Percentiles rank a stretch among this genome's conserved stretches.
These are phyloP conservation scores for Puccinia polysora DNA, from an alignment of 1,284 basidiomycete species.

Conservation along the genomic window DNA sequence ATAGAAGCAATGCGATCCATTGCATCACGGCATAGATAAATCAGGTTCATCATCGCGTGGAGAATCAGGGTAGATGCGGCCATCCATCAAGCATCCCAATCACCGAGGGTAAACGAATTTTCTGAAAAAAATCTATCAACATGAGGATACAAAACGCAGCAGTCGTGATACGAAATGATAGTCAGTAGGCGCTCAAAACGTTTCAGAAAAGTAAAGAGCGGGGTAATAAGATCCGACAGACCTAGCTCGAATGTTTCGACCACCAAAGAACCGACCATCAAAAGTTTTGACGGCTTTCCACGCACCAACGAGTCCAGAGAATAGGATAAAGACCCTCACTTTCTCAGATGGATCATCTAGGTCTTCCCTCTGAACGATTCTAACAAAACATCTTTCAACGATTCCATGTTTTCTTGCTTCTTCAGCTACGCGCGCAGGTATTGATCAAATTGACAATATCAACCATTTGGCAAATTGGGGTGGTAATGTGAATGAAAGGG, in stretches of 20 bases:
- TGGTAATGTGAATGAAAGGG: not conserved
- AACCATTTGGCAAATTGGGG: not conserved
- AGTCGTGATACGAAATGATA: not conserved
- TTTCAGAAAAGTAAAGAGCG: not conserved
- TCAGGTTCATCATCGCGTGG: too few relatives aligned
- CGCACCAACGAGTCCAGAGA: conserved; percentile 80
- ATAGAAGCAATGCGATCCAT: too few relatives aligned
- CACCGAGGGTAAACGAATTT: conserved; percentile 35
- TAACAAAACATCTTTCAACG: conserved; percentile 48
- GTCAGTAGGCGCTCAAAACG: not conserved
- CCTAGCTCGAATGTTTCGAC: conserved; percentile 62
- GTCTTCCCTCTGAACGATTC: conserved; percentile 42
- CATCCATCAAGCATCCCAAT: conserved; percentile 44
- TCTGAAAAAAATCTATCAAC: conserved; percentile 43
- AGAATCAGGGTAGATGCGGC: too few relatives aligned
- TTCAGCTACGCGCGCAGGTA: too few relatives aligned
- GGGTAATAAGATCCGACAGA: conserved; percentile 42
- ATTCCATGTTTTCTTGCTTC: conserved; percentile 69
- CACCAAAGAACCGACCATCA: conserved; percentile 84
- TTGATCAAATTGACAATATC: too few relatives aligned
- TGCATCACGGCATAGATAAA: too few relatives aligned
- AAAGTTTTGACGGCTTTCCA: conserved; percentile 89
- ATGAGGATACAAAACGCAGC: not conserved
- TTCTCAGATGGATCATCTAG: conserved; percentile 29
- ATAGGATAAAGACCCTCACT: conserved; percentile 55